Evolutionary conservation across 768 basidiomycete genomes (phyloP).

Genomic region (Leccinum uliginosum): DNA sequence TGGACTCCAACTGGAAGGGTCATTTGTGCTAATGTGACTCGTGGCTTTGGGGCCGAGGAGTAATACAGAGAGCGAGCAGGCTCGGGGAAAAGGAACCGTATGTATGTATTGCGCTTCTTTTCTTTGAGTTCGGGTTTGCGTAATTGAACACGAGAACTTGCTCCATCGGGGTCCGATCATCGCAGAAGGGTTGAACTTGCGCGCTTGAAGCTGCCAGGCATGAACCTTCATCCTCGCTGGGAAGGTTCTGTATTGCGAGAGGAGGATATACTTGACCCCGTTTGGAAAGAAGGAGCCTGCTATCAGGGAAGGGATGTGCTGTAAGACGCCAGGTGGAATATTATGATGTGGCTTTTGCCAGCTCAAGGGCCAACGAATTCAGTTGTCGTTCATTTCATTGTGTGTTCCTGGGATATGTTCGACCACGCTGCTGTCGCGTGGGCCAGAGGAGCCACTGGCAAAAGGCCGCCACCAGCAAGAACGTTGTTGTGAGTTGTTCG

Average conservation of each 20-base stretch:
- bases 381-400: neutral
- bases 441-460: neutral
- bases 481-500: no score
- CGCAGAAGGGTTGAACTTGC: neutral
- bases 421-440: slow-evolving; percentile 14
- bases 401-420: neutral
- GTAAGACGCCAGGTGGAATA: neutral
- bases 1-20: slow-evolving; percentile 4
- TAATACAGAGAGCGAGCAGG: neutral
- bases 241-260: neutral
- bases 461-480: no score
- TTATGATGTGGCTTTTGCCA: neutral
- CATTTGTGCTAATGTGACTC: neutral
- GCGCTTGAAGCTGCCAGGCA: neutral
- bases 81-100: neutral
- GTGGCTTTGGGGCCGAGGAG: neutral
- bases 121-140: neutral
- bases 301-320: neutral
- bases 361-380: neutral
- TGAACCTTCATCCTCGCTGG: neutral
- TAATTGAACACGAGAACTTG: slow-evolving; percentile 4
- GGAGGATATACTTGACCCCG: neutral
- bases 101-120: neutral
- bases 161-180: slow-evolving; percentile 11
- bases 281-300: neutral